phyloP scores from a whole-genome alignment of 805 yeast genomes.

The Martiniozyma abietophila region DNA sequence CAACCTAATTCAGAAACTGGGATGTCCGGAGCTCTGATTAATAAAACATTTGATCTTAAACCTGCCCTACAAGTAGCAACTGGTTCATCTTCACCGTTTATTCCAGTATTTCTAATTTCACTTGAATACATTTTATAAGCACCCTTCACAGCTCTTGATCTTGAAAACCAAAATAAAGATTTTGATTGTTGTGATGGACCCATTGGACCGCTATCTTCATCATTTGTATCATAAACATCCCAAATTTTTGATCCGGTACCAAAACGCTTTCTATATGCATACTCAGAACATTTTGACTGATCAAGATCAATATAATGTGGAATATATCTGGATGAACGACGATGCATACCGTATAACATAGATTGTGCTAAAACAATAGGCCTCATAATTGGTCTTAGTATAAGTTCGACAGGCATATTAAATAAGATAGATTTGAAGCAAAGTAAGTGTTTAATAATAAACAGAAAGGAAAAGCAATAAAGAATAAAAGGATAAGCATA shows the following conservation, averaged over 20 bases:
- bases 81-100: conserved; percentile 44
- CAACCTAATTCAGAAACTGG: conserved; percentile 53
- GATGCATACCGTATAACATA: conserved; percentile 44
- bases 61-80: conserved; percentile 55
- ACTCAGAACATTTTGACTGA: conserved; percentile 28
- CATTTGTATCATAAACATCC: conserved; percentile 42
- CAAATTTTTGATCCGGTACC: conserved; percentile 53
- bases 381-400: conserved; percentile 50
- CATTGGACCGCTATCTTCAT: conserved; percentile 27
- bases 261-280: conserved; percentile 44
- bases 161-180: conserved; percentile 41
- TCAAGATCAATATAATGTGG: conserved; percentile 43
- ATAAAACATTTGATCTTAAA: conserved; percentile 46
- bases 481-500: too few species aligned
- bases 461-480: too few species aligned
- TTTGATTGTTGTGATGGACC: conserved; percentile 36
- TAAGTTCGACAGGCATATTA: conserved; percentile 51
- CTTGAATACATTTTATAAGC: conserved; percentile 49
- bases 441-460: not conserved
- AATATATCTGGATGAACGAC: conserved; percentile 46
- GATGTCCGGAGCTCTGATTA: conserved; percentile 41
- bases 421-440: conserved; percentile 3
- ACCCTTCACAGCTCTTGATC: conserved; percentile 62
- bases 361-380: conserved; percentile 50
- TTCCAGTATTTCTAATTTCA: conserved; percentile 33